Conservation (phyloP, 208 protist genomes). For the Herpetomonas samuelpessoai region DNA sequence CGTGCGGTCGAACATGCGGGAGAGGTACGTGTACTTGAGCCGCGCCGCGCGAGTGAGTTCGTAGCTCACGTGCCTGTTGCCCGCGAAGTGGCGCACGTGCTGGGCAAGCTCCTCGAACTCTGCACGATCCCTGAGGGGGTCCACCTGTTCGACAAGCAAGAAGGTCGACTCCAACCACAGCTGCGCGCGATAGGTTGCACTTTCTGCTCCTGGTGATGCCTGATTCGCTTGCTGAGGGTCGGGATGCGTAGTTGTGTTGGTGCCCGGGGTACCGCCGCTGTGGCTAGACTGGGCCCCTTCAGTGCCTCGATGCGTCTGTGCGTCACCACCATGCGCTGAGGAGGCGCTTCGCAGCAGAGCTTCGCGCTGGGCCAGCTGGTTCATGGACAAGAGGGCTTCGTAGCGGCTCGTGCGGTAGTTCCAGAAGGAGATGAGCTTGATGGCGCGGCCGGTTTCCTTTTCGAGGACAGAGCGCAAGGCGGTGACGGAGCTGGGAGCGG, state of each 20-base stretch:
- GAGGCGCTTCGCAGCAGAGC: constrained; percentile 19
- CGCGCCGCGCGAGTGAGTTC: constrained; percentile 40
- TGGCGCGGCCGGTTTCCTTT: constrained; percentile 15
- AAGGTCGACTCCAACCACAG: constrained; percentile 64
- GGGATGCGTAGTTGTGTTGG: too few relatives aligned
- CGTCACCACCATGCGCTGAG: neutral
- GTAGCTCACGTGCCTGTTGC: constrained; percentile 41
- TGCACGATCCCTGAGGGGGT: constrained; percentile 20
- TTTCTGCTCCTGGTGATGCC: too few relatives aligned
- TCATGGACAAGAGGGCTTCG: constrained; percentile 24
- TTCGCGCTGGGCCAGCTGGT: constrained; percentile 21
- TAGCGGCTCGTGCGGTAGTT: constrained; percentile 35
- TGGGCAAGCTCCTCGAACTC: constrained; percentile 43
- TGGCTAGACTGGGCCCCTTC: neutral
- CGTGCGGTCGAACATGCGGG: constrained; percentile 29
- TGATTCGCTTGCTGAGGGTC: too few relatives aligned
- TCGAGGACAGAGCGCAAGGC: constrained; percentile 21
- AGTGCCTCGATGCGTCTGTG: neutral
- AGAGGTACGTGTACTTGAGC: constrained; percentile 34
- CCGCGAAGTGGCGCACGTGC: constrained; percentile 40
- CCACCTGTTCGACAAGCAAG: constrained; percentile 46
- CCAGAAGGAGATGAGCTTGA: constrained; percentile 60
- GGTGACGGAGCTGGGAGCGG: constrained; percentile 14
- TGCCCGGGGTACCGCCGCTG: constrained; percentile 9
- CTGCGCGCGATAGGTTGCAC: constrained; percentile 49